Conservation (phyloP, 176 grass and related monocot genomes). For the Oryza australiensis region DNA sequence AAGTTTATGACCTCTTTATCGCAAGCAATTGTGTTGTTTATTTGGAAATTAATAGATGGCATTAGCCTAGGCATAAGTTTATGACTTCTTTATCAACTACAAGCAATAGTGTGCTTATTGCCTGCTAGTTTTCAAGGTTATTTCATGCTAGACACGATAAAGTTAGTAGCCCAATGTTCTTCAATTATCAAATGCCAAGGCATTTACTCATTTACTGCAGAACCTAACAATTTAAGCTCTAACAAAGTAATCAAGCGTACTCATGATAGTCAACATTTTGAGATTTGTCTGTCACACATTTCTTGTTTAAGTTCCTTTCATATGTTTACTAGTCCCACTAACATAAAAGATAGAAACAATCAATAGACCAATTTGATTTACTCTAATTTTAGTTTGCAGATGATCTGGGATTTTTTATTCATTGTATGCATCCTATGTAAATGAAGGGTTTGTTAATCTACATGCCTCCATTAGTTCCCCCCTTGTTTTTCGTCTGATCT, state of each 20-base stretch:
- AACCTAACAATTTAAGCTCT: background rate
- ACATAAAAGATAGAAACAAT: background rate
- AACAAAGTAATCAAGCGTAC: background rate
- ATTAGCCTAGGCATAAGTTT: background rate
- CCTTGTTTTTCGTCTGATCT: background rate
- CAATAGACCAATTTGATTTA: background rate
- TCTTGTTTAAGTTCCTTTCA: background rate
- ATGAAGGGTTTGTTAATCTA: background rate
- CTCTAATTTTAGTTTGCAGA: background rate
- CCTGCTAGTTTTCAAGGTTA: background rate
- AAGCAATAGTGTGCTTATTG: background rate
- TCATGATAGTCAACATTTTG: background rate
- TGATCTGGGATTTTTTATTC: background rate
- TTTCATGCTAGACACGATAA: constrained; percentile 19
- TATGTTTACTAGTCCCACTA: background rate
- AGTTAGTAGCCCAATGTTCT: constrained; percentile 11
- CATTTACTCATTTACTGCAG: background rate
- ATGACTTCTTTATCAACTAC: background rate
- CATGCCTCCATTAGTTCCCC: background rate
- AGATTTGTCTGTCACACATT: background rate
- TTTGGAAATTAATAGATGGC: constrained; percentile 5
- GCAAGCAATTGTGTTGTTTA: background rate
- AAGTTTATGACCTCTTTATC: background rate
- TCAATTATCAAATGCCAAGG: background rate
- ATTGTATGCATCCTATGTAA: background rate